Evolutionary conservation across 139 green algal genomes (phyloP).

Genomic region (Marvania coccoides): DNA sequence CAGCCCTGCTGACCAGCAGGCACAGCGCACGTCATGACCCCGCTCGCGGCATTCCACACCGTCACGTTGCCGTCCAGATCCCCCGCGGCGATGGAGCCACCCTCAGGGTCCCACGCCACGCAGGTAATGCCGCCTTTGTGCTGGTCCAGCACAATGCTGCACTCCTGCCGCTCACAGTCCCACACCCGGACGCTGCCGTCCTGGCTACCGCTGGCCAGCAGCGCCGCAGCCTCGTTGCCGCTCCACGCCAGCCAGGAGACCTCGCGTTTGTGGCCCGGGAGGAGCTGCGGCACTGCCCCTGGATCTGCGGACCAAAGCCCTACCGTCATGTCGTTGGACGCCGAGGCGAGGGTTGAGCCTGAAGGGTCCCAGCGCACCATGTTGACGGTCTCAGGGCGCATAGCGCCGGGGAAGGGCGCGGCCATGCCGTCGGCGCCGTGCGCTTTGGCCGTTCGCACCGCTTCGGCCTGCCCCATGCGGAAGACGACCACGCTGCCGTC

Average conservation of each 20-base stretch:
- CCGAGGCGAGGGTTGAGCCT: constrained; percentile 50
- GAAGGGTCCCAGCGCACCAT: constrained; percentile 76
- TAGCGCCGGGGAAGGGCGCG: not conserved
- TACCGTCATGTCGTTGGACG: constrained; percentile 57
- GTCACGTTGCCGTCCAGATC: not conserved
- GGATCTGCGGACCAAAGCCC: constrained; percentile 35
- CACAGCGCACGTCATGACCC: not conserved
- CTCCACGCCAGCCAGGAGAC: constrained; percentile 16
- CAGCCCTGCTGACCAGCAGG: no score
- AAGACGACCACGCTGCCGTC: not conserved
- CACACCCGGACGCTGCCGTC: constrained; percentile 87
- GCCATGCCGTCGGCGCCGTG: not conserved
- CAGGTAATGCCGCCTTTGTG: not conserved
- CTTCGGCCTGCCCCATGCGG: not conserved
- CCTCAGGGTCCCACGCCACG: not conserved
- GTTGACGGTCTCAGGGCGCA: constrained; percentile 50
- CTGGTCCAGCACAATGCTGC: constrained; percentile 4
- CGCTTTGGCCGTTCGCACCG: not conserved
- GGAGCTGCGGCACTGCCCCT: not conserved
- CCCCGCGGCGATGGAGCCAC: not conserved
- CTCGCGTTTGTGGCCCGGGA: constrained; percentile 5
- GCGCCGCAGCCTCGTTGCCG: not conserved
- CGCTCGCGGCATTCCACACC: not conserved
- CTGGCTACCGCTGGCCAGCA: constrained; percentile 71
- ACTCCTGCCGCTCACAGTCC: constrained; percentile 57